Base-by-base conservation (phyloP, 257 asterid genomes). In the Salvia splendens region DNA sequence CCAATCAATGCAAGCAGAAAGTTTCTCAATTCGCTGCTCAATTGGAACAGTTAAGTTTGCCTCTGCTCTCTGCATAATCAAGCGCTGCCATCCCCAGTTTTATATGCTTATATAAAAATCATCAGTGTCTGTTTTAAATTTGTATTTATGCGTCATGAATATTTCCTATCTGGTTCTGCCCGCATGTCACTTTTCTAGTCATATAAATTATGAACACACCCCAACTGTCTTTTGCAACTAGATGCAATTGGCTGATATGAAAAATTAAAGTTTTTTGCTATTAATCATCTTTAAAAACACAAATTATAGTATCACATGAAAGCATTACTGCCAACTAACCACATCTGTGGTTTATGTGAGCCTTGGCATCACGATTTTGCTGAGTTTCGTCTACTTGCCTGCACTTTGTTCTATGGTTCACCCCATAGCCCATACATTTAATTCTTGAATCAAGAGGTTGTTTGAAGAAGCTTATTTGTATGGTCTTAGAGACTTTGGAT, bases 1-100 rank as follows among this genome's bases (percentile, higher is more conserved):
- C 97, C 64, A 92, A 90, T 76, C 97, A 92, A 73, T 92, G 98
- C 94, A 87, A 85, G 77, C 96, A 86, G 81, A 92, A 89, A 83
- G 72, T 92, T 65, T 97, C 98, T 1, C 95, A 92, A 69, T 89
- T 86, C 77, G 89, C 97, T 75, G 87, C 98, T 67, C 92, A 88
- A 78, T 61, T 92, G 12, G 96, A 88, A 72, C 94, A 87, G 98
- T 92, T 74, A 83, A 81, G 89, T 74, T 73, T 67, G 49, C 64
- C 14, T 48, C 35, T 65, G 36, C 72, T 58, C 68, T 20, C 74
- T 75, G 69, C 64, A 49, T 58, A n/a, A 14, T 51, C 28, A 5
- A 17, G 33, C 16, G 12, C 55, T 60, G 41, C 48, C 68, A 42
- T 59, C 60, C 15, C 28, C 5, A 12, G 56, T 55, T 54, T 54